Percentiles rank a stretch among this genome's conserved stretches.
Conservation (phyloP, 2,329 filamentous ascomycete species). For the Verticillium zaregamsianum region DNA sequence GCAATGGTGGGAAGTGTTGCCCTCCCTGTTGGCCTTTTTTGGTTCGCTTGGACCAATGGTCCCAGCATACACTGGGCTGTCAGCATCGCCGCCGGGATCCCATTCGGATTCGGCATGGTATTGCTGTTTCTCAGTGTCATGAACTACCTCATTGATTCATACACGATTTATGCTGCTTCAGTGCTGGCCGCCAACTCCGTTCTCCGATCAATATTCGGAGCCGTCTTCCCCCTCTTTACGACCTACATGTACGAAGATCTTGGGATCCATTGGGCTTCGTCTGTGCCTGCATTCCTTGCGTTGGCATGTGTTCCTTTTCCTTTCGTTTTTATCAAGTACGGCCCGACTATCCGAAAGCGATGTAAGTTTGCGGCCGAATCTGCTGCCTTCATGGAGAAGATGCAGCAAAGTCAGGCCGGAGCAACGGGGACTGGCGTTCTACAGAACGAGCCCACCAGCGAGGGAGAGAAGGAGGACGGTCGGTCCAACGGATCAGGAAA, state of each 20-base stretch:
- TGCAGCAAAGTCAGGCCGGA: not conserved
- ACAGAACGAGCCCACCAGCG: too few species aligned
- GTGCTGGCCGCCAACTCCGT: conserved; percentile 58
- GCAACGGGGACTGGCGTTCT: too few species aligned
- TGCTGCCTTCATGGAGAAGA: not conserved
- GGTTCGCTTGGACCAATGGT: conserved; percentile 53
- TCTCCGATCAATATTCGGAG: conserved; percentile 56
- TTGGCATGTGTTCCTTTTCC: conserved; percentile 55
- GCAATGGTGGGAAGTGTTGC: conserved; percentile 50
- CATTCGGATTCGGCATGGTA: conserved; percentile 34
- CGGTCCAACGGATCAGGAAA: too few species aligned
- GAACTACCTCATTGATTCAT: conserved; percentile 53
- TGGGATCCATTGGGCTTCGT: conserved; percentile 72
- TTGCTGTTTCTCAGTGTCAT: conserved; percentile 50
- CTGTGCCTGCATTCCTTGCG: conserved; percentile 68
- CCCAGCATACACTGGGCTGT: conserved; percentile 47
- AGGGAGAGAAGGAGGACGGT: too few species aligned
- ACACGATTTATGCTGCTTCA: conserved; percentile 57
- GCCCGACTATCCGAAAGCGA: conserved; percentile 40
- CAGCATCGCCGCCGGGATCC: conserved; percentile 25
- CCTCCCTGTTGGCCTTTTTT: conserved; percentile 51
- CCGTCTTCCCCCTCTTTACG: conserved; percentile 59
- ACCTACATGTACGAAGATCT: conserved; percentile 49
- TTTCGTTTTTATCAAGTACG: conserved; percentile 58
- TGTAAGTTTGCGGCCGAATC: conserved; percentile 50